Conservation (phyloP, 805 yeast genomes). For the Candida pseudoglaebosa region DNA sequence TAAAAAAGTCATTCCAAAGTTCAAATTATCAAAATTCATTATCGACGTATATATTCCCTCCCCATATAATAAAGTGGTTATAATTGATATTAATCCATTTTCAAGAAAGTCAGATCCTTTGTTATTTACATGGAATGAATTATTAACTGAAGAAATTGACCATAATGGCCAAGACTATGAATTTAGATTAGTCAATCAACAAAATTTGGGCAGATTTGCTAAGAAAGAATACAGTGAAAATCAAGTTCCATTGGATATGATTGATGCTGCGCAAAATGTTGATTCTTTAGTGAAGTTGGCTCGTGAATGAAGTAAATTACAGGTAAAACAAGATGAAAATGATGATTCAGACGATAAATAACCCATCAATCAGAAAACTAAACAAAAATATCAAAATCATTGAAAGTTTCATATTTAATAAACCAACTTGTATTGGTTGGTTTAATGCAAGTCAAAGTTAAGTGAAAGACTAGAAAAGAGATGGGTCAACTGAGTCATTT, state of each 20-base stretch:
- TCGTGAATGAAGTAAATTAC: slow-evolving; percentile 9
- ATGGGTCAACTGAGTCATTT: too few species aligned
- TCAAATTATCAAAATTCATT: slow-evolving; percentile 42
- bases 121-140: slow-evolving; percentile 81
- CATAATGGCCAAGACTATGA: slow-evolving; percentile 36
- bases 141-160: slow-evolving; percentile 34
- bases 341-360: too few species aligned
- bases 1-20: slow-evolving; percentile 23
- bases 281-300: slow-evolving; percentile 42
- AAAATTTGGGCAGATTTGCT: slow-evolving; percentile 72
- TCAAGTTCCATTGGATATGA: slow-evolving; percentile 87
- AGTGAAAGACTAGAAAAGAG: too few species aligned
- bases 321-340: slow-evolving; percentile 4
- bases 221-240: slow-evolving; percentile 82
- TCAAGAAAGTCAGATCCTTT: slow-evolving; percentile 73
- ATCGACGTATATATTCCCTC: slow-evolving; percentile 82
- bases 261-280: slow-evolving; percentile 74
- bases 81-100: slow-evolving; percentile 87
- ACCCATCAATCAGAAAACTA: too few species aligned
- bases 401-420: too few species aligned
- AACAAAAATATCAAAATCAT: too few species aligned
- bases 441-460: too few species aligned
- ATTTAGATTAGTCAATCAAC: slow-evolving; percentile 63
- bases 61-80: slow-evolving; percentile 59
- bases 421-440: too few species aligned